Base-by-base conservation (phyloP, 2,329 filamentous ascomycete species). In the Fusarium nurragi region DNA sequence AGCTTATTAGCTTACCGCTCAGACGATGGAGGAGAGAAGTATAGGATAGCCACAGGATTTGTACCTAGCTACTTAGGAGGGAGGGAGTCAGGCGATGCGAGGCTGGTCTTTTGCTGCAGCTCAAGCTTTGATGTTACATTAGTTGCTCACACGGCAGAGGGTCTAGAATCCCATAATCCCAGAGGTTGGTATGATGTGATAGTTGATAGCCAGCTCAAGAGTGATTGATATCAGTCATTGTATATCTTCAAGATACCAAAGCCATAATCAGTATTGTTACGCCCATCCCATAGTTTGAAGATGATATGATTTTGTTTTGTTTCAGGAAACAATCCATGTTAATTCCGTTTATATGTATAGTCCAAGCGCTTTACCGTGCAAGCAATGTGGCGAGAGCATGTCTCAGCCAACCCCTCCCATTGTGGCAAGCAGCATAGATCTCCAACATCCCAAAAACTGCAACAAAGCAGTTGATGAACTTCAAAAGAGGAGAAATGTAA, bases 401-500 rank as follows among this genome's bases (percentile, higher is more conserved):
- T 54, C 57, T 46, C 47, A 60, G 21, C 39, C 26, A 36, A 45
- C 46, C 46, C 55, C 57, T 60, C 40, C n/a, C 22, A 26, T 51
- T 36, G 30, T 32, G 34, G 25, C 22, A 5, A 38, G 28, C 36
- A n/a, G n/a, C 32, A 10, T 34, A 60, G 47, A 41, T 41, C 28
- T 60, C 30, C 23, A 26, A 41, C 34, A 54, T 37, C 40, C 37
- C 18, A 53, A 40, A 36, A 60, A 25, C 44, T 49, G 60, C 43
- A 61, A 44, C 56, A 54, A 55, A 55, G 47, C 40, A 61, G 34
- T 40, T 26, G 28, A 21, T 34, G 22, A 23, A 23, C 26, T 23
- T 32, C 26, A n/a, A 62, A 61, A 48, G 62, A 62, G 56, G 62
- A 65, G 61, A 57, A 62, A 65, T 57, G 62, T 65, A 65, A 65